Evolutionary conservation across 495 filamentous ascomycete species (phyloP).

Genomic region (Tuber melanosporum): DNA sequence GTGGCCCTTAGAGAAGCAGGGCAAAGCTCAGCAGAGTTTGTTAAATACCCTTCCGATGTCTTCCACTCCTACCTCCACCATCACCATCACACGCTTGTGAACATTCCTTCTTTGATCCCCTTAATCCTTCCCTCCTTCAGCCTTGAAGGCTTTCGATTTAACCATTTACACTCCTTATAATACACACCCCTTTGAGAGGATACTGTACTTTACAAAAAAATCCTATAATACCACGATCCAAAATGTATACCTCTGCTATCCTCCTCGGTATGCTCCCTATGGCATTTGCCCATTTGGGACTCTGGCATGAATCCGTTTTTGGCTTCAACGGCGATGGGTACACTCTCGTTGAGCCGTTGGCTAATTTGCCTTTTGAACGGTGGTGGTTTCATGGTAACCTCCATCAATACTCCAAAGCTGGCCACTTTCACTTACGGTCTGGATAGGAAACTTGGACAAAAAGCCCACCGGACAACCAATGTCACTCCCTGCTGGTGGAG

Average conservation of each 20-base stretch:
- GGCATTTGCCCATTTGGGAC: constrained; percentile 26
- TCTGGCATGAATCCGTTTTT: constrained; percentile 27
- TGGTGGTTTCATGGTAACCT: constrained; percentile 39
- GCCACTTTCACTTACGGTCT: background rate
- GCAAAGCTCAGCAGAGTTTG: background rate
- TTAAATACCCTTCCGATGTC: background rate
- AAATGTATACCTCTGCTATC: constrained; percentile 25
- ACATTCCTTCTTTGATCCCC: background rate
- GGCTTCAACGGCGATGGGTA: constrained; percentile 38
- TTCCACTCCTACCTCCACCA: background rate
- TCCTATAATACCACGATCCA: background rate
- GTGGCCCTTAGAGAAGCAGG: background rate
- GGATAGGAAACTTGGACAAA: constrained; percentile 17
- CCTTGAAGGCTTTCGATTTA: background rate
- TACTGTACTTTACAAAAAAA: background rate
- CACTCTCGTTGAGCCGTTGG: constrained; percentile 30
- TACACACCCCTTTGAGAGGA: background rate
- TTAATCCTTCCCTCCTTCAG: background rate
- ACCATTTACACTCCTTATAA: background rate
- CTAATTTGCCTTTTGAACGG: constrained; percentile 9
- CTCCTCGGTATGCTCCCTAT: constrained; percentile 22
- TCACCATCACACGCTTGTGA: background rate
- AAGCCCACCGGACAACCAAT: constrained; percentile 46
- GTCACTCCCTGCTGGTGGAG: constrained; percentile 50
- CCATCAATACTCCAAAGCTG: background rate